Percentiles rank a stretch among this genome's conserved stretches.
Evolutionary conservation across 768 basidiomycete species (phyloP).

Genomic region (Hygrophoropsis aurantiaca): DNA sequence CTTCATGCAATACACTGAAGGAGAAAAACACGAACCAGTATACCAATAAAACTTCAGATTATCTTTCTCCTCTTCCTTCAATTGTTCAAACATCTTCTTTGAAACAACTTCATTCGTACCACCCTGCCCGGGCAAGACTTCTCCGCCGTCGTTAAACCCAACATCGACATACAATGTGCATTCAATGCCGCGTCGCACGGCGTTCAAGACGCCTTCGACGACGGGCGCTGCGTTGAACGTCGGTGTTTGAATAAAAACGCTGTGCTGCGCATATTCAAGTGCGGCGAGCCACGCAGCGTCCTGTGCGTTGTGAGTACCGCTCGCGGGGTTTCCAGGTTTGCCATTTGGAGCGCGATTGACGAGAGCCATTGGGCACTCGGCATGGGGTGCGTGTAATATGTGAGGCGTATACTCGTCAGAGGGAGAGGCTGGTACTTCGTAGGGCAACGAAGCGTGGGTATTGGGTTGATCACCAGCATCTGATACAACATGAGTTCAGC

Average conservation of each 20-base stretch:
- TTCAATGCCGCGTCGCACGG: constrained; percentile 59
- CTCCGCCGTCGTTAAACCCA: constrained; percentile 56
- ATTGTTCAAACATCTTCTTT: constrained; percentile 51
- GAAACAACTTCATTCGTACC: constrained; percentile 74
- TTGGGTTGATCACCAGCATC: constrained; percentile 36
- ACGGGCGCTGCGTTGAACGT: constrained; percentile 69
- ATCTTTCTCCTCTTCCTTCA: constrained; percentile 45
- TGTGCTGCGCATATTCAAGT: constrained; percentile 56
- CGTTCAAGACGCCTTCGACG: constrained; percentile 55
- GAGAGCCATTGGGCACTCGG: constrained; percentile 62
- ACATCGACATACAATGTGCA: constrained; percentile 62
- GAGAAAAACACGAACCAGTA: constrained; percentile 26
- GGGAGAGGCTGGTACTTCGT: constrained; percentile 21
- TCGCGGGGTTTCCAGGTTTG: constrained; percentile 42
- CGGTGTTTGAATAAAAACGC: constrained; percentile 74
- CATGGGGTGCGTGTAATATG: constrained; percentile 55
- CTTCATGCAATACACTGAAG: neutral
- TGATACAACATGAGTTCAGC: constrained; percentile 14
- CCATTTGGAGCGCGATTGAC: constrained; percentile 64
- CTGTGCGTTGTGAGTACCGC: constrained; percentile 53
- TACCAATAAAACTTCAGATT: constrained; percentile 58
- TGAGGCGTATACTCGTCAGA: constrained; percentile 62
- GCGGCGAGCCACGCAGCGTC: constrained; percentile 69
- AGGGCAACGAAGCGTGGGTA: constrained; percentile 28
- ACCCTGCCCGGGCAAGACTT: constrained; percentile 65